These are phyloP conservation scores for Pleurotus eryngii DNA, from an alignment of 768 basidiomycete species.

Conservation along the genomic window DNA sequence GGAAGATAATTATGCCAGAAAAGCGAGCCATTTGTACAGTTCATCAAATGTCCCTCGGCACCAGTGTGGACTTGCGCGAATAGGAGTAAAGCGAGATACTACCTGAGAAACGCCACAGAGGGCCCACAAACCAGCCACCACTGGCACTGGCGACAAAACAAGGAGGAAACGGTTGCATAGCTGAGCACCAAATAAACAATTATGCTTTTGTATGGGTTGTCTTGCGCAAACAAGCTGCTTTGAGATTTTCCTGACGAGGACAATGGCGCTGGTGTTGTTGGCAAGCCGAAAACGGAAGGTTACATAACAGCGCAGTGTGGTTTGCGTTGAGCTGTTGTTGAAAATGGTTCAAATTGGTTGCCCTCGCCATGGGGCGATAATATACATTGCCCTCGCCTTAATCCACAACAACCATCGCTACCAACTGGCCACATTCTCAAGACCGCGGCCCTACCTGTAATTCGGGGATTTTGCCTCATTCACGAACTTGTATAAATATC, in stretches of 20 bases:
- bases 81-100: neutral
- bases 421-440: neutral
- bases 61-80: neutral
- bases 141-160: neutral
- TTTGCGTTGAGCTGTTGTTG: neutral
- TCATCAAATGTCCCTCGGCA: neutral
- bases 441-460: neutral
- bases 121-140: neutral
- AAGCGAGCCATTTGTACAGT: neutral
- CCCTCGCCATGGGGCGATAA: conserved; percentile 3
- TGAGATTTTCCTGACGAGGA: neutral
- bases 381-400: conserved; percentile 3
- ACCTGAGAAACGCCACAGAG: neutral
- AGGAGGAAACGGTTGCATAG: neutral
- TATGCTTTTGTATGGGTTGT: neutral
- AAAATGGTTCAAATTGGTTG: neutral
- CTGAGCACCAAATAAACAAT: neutral
- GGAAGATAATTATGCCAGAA: neutral
- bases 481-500: neutral
- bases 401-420: neutral
- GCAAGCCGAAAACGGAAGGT: neutral
- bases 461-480: neutral
- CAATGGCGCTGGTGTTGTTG: neutral
- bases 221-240: neutral
- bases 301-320: neutral